phyloP scores from a whole-genome alignment of 768 basidiomycete genomes.

The Saitozyma sp. region DNA sequence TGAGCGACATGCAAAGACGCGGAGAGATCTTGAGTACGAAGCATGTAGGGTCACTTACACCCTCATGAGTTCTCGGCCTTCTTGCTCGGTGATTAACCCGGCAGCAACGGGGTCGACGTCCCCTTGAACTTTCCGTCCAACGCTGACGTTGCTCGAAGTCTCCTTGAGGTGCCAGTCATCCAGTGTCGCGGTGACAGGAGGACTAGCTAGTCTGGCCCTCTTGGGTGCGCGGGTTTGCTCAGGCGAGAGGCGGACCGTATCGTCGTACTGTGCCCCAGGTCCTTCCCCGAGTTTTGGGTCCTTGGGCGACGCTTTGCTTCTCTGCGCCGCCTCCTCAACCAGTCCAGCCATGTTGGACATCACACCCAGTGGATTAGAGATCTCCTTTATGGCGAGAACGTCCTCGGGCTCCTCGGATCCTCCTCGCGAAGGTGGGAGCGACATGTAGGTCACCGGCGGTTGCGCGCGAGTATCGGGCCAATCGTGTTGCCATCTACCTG shows the following conservation, averaged over 20 bases:
- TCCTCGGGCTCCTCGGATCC: conserved; percentile 66
- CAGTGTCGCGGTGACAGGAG: conserved; percentile 22
- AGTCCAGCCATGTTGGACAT: conserved; percentile 52
- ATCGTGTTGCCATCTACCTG: no score
- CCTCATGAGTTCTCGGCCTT: conserved; percentile 80
- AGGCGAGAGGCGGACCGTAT: conserved; percentile 18
- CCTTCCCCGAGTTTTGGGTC: background rate
- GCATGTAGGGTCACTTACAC: conserved; percentile 60
- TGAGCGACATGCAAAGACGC: conserved; percentile 1
- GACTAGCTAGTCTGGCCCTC: background rate
- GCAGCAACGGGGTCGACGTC: conserved; percentile 88
- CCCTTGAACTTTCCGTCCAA: conserved; percentile 55
- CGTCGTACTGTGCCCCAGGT: conserved; percentile 17
- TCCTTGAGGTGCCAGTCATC: conserved; percentile 29
- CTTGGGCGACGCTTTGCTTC: conserved; percentile 15
- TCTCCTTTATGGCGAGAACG: conserved; percentile 61
- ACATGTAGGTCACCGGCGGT: conserved; percentile 16
- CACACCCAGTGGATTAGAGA: conserved; percentile 47
- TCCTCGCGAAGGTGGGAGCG: conserved; percentile 41
- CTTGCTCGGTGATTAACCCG: conserved; percentile 72
- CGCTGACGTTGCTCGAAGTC: conserved; percentile 19
- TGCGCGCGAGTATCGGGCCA: no score
- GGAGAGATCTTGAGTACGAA: background rate
- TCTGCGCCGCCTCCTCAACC: conserved; percentile 49
- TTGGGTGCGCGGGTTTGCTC: no score